Percentiles rank a stretch among this genome's conserved stretches.
These are phyloP conservation scores for Exophiala bonariae DNA, from an alignment of 2,329 filamentous ascomycete species.

Conservation along the genomic window DNA sequence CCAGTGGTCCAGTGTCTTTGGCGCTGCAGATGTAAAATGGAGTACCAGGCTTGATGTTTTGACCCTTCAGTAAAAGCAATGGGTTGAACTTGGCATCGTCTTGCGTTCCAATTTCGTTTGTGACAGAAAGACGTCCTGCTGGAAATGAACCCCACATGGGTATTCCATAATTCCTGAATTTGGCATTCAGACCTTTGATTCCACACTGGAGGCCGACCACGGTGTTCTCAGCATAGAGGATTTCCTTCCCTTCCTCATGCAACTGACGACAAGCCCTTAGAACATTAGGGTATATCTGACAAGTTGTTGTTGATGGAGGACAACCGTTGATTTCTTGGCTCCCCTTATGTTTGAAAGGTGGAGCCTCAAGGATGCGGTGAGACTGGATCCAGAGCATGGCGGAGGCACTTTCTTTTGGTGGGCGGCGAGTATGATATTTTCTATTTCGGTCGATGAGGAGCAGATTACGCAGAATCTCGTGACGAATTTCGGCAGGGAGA, in stretches of 20 bases:
- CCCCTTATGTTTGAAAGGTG: conserved; percentile 21
- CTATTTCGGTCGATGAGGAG: conserved; percentile 20
- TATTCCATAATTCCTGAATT: conserved; percentile 24
- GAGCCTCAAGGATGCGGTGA: conserved; percentile 21
- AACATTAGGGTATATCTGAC: conserved; percentile 14
- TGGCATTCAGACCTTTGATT: conserved; percentile 20
- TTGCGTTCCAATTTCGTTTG: neutral
- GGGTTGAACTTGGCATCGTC: conserved; percentile 14
- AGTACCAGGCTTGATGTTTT: conserved; percentile 10
- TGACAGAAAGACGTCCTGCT: conserved; percentile 6
- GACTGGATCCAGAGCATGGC: conserved; percentile 15
- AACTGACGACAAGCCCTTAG: conserved; percentile 19
- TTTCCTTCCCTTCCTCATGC: conserved; percentile 14
- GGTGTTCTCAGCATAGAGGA: conserved; percentile 23
- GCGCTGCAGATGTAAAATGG: conserved; percentile 23
- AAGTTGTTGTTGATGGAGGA: conserved; percentile 16
- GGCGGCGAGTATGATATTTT: conserved; percentile 17
- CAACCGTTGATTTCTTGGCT: conserved; percentile 23
- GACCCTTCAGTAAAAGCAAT: conserved; percentile 16
- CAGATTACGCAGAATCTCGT: conserved; percentile 23
- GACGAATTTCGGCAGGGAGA: conserved; percentile 21
- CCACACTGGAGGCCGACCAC: conserved; percentile 20
- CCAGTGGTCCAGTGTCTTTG: conserved; percentile 15
- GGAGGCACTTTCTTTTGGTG: conserved; percentile 11
- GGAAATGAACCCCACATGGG: conserved; percentile 18